Percentiles rank a stretch among this genome's conserved stretches.
Evolutionary conservation across 176 grass and related monocot genomes (phyloP).

Genomic region (Zizania latifolia): DNA sequence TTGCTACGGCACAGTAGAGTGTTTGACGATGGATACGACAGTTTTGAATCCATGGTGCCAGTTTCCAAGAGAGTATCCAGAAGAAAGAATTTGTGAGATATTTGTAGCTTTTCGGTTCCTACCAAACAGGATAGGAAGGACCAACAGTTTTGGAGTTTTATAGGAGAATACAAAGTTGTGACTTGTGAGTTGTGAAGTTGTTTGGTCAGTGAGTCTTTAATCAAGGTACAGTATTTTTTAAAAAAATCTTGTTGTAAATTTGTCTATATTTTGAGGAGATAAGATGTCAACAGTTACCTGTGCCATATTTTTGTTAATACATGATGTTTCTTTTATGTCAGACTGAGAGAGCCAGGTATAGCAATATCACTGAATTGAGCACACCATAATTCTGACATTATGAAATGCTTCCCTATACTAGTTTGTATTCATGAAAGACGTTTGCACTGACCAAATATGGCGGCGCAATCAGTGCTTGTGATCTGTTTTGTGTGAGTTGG

Average conservation of each 20-base stretch:
- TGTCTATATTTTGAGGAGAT: neutral
- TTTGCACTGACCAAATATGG: neutral
- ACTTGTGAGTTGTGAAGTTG: neutral
- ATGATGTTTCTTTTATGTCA: neutral
- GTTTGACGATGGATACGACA: constrained; percentile 54
- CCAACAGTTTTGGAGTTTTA: constrained; percentile 7
- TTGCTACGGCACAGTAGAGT: constrained; percentile 44
- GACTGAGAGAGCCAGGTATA: no score
- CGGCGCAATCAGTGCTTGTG: neutral
- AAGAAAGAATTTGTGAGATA: constrained; percentile 41
- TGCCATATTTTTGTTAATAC: neutral
- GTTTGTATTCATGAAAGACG: no score
- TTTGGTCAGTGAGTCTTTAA: neutral
- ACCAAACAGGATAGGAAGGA: neutral
- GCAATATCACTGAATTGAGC: no score
- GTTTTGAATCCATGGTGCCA: constrained; percentile 55
- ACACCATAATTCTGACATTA: no score
- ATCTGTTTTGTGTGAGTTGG: neutral
- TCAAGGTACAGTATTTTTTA: neutral
- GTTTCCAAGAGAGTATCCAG: constrained; percentile 43
- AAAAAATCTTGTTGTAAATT: neutral
- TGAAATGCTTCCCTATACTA: no score
- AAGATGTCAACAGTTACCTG: neutral
- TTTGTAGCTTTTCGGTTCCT: neutral
- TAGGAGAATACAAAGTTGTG: neutral